phyloP scores from a whole-genome alignment of 495 filamentous ascomycete genomes.

The Xylaria cubensis region DNA sequence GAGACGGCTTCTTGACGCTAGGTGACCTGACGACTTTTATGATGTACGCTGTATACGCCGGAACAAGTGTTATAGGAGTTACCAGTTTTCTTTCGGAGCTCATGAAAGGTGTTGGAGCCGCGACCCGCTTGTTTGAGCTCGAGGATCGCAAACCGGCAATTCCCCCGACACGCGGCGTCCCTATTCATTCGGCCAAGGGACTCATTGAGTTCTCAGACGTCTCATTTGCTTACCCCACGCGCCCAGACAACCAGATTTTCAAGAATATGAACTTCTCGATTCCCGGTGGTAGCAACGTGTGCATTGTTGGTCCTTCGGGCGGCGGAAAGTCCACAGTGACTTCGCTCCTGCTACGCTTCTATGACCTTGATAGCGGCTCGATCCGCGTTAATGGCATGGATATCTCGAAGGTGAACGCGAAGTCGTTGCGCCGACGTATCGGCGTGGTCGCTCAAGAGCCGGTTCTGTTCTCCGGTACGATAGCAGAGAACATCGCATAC shows the following conservation, averaged over 20 bases:
- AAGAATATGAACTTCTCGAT: conserved; percentile 87
- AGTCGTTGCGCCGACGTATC: conserved; percentile 90
- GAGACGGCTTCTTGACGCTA: conserved; percentile 81
- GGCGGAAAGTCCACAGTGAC: conserved; percentile 96
- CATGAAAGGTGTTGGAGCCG: conserved; percentile 98
- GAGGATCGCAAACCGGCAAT: conserved; percentile 92
- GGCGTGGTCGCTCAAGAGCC: conserved; percentile 96
- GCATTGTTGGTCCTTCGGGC: conserved; percentile 93
- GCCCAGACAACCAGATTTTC: conserved; percentile 91
- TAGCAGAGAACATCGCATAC: conserved; percentile 97
- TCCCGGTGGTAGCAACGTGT: conserved; percentile 89
- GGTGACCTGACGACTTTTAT: conserved; percentile 96
- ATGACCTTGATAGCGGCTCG: conserved; percentile 76
- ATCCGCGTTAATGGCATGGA: conserved; percentile 87
- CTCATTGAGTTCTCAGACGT: conserved; percentile 86
- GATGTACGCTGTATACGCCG: conserved; percentile 97
- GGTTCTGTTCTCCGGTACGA: conserved; percentile 91
- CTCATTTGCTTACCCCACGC: conserved; percentile 86
- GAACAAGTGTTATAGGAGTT: conserved; percentile 87
- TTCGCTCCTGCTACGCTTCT: conserved; percentile 87
- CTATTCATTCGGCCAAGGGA: conserved; percentile 82
- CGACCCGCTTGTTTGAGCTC: conserved; percentile 91
- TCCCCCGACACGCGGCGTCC: conserved; percentile 76
- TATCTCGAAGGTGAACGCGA: conserved; percentile 87
- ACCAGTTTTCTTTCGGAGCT: conserved; percentile 97